phyloP scores from a whole-genome alignment of 139 green algal species.

The Chlamydomonas sp. region DNA sequence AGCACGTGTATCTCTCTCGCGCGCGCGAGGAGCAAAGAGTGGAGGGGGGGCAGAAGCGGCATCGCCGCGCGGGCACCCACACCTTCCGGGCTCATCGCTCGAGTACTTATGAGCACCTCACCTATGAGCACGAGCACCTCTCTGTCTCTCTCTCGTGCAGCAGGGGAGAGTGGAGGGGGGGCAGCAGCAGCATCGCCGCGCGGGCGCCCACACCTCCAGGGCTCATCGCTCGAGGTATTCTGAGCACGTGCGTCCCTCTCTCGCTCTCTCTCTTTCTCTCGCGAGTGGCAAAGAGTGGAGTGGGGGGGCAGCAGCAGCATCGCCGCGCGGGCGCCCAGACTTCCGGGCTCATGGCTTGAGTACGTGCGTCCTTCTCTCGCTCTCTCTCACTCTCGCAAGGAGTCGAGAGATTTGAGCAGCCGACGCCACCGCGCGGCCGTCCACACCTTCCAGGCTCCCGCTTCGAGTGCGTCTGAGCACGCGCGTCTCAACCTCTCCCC shows the following conservation, averaged over 20 bases:
- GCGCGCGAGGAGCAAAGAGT: background rate
- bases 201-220: background rate
- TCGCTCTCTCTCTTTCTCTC: background rate
- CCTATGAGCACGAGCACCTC: background rate
- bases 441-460: slow-evolving; percentile 45
- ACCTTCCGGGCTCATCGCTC: background rate
- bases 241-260: background rate
- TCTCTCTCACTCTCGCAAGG: too few species aligned
- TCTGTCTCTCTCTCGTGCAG: background rate
- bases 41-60: background rate
- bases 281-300: background rate
- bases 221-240: background rate
- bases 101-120: background rate
- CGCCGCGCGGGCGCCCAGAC: background rate
- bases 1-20: background rate
- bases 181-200: background rate
- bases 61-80: background rate
- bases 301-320: background rate
- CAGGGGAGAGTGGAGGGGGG: background rate
- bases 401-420: too few species aligned
- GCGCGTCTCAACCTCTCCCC: background rate
- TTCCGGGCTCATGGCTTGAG: background rate
- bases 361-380: background rate
- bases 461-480: background rate
- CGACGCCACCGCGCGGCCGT: slow-evolving; percentile 79